A percentile compares a stretch with the other conserved stretches of the same genome.
Evolutionary conservation across 2,329 filamentous ascomycete genomes (phyloP).

Genomic region (Aureobasidium leucospermi): DNA sequence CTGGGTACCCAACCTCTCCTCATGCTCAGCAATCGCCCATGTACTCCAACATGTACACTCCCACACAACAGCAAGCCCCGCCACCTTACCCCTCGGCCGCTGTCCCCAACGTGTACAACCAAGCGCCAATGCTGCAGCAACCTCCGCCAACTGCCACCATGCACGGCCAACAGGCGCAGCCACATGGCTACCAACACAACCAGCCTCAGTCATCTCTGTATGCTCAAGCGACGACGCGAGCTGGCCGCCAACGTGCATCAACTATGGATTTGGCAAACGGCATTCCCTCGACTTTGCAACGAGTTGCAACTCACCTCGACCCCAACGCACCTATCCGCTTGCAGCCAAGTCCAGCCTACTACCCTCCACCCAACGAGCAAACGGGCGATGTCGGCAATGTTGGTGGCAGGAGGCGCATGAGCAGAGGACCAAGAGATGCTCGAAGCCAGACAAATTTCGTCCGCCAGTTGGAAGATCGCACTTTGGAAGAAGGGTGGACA

Average conservation of each 20-base stretch:
- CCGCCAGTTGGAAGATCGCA: slow-evolving; percentile 86
- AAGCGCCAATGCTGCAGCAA: slow-evolving; percentile 60
- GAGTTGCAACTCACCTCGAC: slow-evolving; percentile 92
- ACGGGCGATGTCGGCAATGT: slow-evolving; percentile 56
- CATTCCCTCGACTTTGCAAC: slow-evolving; percentile 85
- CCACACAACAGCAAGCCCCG: slow-evolving; percentile 59
- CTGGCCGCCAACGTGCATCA: slow-evolving; percentile 78
- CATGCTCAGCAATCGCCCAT: slow-evolving; percentile 35
- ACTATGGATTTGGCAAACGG: slow-evolving; percentile 80
- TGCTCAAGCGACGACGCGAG: slow-evolving; percentile 67
- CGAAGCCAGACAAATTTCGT: slow-evolving; percentile 75
- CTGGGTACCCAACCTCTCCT: slow-evolving; percentile 36
- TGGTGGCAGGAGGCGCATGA: slow-evolving; percentile 63
- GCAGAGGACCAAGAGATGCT: slow-evolving; percentile 40
- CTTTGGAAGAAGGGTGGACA: slow-evolving; percentile 74
- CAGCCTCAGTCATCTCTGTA: slow-evolving; percentile 61
- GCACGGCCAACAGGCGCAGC: slow-evolving; percentile 33
- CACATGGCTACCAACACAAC: slow-evolving; percentile 24
- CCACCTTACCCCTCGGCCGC: slow-evolving; percentile 60
- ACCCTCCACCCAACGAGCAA: slow-evolving; percentile 80
- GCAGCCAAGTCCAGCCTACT: slow-evolving; percentile 94
- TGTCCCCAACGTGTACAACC: slow-evolving; percentile 51
- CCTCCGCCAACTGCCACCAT: slow-evolving; percentile 37
- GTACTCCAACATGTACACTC: slow-evolving; percentile 66
- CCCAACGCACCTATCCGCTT: slow-evolving; percentile 88